A percentile compares a stretch with the other conserved stretches of the same genome.
Conservation (phyloP, 768 basidiomycete species). For the Hypholoma fasciculare region DNA sequence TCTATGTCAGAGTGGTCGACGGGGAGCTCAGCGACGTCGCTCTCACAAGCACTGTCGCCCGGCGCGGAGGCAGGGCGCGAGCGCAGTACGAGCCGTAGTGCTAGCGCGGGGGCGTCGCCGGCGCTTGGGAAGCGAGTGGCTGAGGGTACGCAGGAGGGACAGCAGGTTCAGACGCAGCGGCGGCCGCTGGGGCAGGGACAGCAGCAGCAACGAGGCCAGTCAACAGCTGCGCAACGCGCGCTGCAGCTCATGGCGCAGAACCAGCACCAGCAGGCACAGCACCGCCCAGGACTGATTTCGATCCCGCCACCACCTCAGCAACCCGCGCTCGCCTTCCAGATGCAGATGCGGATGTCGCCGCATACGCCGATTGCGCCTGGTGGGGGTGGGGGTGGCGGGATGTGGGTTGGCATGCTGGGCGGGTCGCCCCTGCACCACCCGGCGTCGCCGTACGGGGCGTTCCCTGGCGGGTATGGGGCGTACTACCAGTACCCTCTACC, state of each 20-base stretch:
- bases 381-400: neutral
- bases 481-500: neutral
- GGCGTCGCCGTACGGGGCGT: neutral
- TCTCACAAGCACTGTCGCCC: neutral
- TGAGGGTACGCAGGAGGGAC: no score
- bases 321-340: conserved; percentile 5
- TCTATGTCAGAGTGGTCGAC: neutral
- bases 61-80: neutral
- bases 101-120: neutral
- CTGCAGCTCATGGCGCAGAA: conserved; percentile 4
- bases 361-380: neutral
- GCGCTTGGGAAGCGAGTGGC: neutral
- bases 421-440: neutral
- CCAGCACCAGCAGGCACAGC: conserved; percentile 14
- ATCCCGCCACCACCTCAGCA: conserved; percentile 12
- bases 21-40: neutral
- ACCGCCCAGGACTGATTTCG: conserved; percentile 15
- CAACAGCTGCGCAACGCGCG: neutral
- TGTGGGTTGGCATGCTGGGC: neutral
- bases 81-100: neutral
- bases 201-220: neutral
- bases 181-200: neutral
- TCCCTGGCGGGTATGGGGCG: neutral
- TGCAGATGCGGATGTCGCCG: neutral
- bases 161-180: neutral